phyloP scores from a whole-genome alignment of 176 grass and related monocot genomes.

The Rhynchospora tenuis region DNA sequence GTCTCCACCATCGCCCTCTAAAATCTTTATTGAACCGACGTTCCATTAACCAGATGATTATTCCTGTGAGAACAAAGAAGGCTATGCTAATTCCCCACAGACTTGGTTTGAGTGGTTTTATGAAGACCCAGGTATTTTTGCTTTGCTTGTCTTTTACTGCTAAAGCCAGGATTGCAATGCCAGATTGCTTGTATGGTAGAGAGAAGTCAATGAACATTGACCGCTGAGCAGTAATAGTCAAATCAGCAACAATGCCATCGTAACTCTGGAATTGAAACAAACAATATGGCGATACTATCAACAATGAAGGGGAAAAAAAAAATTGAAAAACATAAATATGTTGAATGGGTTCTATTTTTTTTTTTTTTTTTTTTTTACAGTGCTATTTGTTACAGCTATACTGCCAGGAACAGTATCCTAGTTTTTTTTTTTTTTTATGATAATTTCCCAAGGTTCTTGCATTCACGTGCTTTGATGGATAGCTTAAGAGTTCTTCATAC shows the following conservation, averaged over 20 bases:
- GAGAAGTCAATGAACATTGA: constrained; percentile 49
- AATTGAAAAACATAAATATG: too few relatives aligned
- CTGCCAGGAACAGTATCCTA: too few relatives aligned
- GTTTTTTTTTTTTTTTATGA: too few relatives aligned
- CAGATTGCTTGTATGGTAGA: constrained; percentile 41
- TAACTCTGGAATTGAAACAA: constrained; percentile 27
- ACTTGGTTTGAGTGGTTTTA: constrained; percentile 39
- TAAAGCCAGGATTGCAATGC: constrained; percentile 44
- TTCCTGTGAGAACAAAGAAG: constrained; percentile 55
- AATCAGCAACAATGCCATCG: constrained; percentile 35
- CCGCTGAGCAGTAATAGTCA: constrained; percentile 51
- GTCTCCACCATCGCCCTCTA: neutral
- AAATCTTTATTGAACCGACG: constrained; percentile 2
- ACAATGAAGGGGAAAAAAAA: too few relatives aligned
- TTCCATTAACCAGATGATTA: constrained; percentile 31
- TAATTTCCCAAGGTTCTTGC: too few relatives aligned
- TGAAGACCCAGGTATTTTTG: constrained; percentile 41
- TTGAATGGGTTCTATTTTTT: too few relatives aligned
- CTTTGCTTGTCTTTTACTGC: constrained; percentile 22
- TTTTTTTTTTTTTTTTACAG: too few relatives aligned
- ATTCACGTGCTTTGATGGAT: too few relatives aligned
- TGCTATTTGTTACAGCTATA: too few relatives aligned
- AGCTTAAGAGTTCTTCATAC: too few relatives aligned
- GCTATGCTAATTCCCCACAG: constrained; percentile 42
- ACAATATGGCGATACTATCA: too few relatives aligned